A percentile compares a stretch with the other conserved stretches of the same genome.
Conservation (phyloP, 2,329 filamentous ascomycete genomes). For the Colletotrichum sp. region DNA sequence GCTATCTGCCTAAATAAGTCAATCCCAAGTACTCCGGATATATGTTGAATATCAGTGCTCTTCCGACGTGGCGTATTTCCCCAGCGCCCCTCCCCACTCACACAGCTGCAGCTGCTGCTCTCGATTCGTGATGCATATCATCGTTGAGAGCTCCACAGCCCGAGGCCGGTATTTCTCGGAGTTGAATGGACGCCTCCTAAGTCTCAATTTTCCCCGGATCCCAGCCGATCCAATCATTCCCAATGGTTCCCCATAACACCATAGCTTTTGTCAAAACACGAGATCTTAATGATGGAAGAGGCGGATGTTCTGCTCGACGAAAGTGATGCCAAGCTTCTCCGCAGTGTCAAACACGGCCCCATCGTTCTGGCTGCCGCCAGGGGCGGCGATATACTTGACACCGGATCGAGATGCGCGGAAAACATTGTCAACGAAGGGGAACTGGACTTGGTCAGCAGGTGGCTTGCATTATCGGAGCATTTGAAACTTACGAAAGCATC, state of each 20-base stretch:
- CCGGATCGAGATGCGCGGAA: slow-evolving; percentile 89
- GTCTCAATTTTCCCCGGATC: background rate
- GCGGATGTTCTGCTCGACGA: slow-evolving; percentile 92
- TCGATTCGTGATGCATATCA: background rate
- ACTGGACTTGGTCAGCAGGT: slow-evolving; percentile 56
- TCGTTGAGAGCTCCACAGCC: background rate
- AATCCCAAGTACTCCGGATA: slow-evolving; percentile 15
- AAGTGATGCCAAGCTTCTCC: slow-evolving; percentile 89
- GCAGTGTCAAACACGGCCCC: slow-evolving; percentile 83
- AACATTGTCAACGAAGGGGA: slow-evolving; percentile 98
- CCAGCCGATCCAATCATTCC: slow-evolving; percentile 1
- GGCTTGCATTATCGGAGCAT: background rate
- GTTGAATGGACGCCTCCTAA: background rate
- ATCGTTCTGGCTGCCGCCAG: slow-evolving; percentile 89
- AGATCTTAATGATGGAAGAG: slow-evolving; percentile 86
- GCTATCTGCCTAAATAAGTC: background rate
- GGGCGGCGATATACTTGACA: slow-evolving; percentile 94
- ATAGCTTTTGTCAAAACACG: background rate
- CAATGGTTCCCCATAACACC: slow-evolving; percentile 12
- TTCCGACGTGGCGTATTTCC: background rate
- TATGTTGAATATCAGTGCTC: slow-evolving; percentile 19
- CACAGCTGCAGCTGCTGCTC: background rate
- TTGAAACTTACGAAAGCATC: slow-evolving; percentile 86
- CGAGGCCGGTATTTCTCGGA: background rate
- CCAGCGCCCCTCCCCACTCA: background rate